These are phyloP conservation scores for Sclerotinia borealis DNA, from an alignment of 2,329 filamentous ascomycete genomes.

Conservation along the genomic window DNA sequence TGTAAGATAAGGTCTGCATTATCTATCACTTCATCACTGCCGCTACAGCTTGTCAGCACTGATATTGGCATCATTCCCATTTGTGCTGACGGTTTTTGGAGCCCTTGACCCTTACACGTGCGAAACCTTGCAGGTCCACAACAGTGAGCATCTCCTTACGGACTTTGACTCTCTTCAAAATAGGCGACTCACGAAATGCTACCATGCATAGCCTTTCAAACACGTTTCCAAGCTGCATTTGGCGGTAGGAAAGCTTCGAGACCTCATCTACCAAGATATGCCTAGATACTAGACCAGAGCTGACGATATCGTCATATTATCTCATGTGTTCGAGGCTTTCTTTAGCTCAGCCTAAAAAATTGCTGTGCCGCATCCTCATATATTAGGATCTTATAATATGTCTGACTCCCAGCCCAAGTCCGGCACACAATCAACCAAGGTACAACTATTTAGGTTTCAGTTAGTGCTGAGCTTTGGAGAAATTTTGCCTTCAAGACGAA, in stretches of 20 bases:
- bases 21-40: neutral
- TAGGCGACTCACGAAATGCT: neutral
- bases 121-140: neutral
- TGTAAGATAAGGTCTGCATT: neutral
- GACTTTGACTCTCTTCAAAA: neutral
- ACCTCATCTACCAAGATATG: neutral
- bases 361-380: neutral
- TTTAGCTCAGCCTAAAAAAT: neutral
- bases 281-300: neutral
- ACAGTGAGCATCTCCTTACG: neutral
- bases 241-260: neutral
- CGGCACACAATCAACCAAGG: neutral
- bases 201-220: neutral
- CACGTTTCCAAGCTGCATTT: neutral
- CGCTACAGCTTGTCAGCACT: neutral
- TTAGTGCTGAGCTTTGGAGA: neutral
- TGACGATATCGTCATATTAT: neutral
- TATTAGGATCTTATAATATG: neutral
- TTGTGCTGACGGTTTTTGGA: neutral
- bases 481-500: neutral
- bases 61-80: neutral
- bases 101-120: neutral
- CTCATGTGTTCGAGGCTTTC: too few species aligned
- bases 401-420: neutral
- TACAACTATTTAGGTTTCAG: neutral